A percentile compares a stretch with the other conserved stretches of the same genome.
Evolutionary conservation across 192 early-diverging fungal genomes (phyloP).

Genomic region (Chytriomyces sp.): DNA sequence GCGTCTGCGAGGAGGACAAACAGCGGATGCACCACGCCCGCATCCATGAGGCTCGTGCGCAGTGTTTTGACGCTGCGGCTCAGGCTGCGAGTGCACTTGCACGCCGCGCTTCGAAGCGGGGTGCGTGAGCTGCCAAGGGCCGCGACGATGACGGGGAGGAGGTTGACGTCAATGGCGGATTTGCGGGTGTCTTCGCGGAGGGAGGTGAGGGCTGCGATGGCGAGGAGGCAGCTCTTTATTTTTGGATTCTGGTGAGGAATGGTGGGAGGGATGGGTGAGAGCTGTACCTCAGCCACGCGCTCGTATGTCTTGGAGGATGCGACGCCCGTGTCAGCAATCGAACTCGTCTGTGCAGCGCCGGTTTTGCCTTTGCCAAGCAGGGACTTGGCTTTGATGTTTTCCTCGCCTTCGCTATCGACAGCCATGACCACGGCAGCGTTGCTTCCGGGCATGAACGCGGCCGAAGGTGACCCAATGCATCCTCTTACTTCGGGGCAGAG

Average conservation of each 20-base stretch:
- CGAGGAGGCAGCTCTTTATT: slow-evolving; percentile 64
- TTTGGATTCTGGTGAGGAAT: too few relatives aligned
- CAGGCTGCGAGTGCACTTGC: slow-evolving; percentile 74
- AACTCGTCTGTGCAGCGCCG: not conserved
- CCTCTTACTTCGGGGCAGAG: not conserved
- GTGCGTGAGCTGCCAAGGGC: slow-evolving; percentile 61
- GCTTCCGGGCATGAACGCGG: not conserved
- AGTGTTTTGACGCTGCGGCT: slow-evolving; percentile 76
- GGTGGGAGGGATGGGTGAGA: too few relatives aligned
- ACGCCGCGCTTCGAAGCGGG: slow-evolving; percentile 72
- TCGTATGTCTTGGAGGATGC: slow-evolving; percentile 38
- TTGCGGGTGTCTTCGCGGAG: slow-evolving; percentile 73
- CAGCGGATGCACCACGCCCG: slow-evolving; percentile 68
- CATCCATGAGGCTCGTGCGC: slow-evolving; percentile 79
- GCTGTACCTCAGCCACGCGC: slow-evolving; percentile 64
- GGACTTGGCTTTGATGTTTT: not conserved
- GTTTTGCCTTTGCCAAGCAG: not conserved
- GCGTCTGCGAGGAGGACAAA: slow-evolving; percentile 68
- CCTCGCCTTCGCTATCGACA: not conserved
- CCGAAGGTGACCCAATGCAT: not conserved
- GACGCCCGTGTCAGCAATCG: slow-evolving; percentile 37
- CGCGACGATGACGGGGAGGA: slow-evolving; percentile 70
- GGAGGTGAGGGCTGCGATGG: slow-evolving; percentile 71
- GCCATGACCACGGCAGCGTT: not conserved
- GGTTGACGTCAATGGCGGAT: slow-evolving; percentile 74